Evolutionary conservation across 1,139 yeast species (phyloP).

Genomic region (Taiozyma sp.): DNA sequence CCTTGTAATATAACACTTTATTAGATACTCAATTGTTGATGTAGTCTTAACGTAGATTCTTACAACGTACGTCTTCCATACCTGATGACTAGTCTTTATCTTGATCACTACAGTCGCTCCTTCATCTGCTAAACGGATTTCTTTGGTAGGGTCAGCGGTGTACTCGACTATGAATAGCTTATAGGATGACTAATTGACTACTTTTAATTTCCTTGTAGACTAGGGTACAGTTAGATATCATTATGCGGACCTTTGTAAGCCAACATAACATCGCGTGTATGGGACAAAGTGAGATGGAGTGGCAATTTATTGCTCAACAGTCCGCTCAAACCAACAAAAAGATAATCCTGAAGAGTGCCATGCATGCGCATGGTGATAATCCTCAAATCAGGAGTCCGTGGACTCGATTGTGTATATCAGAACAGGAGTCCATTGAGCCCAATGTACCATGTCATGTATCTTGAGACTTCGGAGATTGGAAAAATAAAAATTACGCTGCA

Average conservation of each 20-base stretch:
- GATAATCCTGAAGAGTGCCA: no score
- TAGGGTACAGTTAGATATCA: background rate
- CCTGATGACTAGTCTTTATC: no score
- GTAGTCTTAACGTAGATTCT: background rate
- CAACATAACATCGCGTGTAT: background rate
- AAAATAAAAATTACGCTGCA: background rate
- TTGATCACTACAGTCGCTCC: no score
- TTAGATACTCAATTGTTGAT: background rate
- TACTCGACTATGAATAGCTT: no score
- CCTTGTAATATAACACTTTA: background rate
- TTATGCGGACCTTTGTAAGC: background rate
- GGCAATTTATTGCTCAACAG: background rate
- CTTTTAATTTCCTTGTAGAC: background rate
- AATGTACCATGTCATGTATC: background rate
- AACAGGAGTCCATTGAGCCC: background rate
- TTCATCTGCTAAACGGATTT: no score
- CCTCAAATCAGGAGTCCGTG: background rate
- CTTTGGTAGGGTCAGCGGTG: no score
- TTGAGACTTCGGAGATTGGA: background rate
- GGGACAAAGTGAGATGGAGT: background rate
- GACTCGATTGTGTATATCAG: background rate
- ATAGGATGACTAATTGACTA: no score
- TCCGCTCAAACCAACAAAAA: no score
- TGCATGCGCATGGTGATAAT: background rate
- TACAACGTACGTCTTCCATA: no score